A percentile compares a stretch with the other conserved stretches of the same genome.
Evolutionary conservation across 2,329 filamentous ascomycete genomes (phyloP).

Genomic region (Mycogone perniciosa): DNA sequence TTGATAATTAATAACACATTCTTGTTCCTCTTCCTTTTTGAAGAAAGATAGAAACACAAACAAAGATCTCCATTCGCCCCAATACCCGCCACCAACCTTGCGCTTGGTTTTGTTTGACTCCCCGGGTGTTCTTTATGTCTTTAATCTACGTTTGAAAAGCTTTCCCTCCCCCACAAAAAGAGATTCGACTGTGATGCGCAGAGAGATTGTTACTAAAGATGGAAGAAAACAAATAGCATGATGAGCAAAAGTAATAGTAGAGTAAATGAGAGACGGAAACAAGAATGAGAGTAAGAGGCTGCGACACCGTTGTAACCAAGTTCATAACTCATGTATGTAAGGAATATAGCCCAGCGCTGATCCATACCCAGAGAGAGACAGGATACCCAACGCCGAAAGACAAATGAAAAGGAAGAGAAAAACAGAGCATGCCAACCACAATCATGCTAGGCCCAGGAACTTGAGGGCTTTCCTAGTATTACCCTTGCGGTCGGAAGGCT

Average conservation of each 20-base stretch:
- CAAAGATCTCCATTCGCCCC: too few relatives aligned
- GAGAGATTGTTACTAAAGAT: too few relatives aligned
- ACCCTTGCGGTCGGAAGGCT: constrained; percentile 29
- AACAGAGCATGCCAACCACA: background rate
- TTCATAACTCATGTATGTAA: constrained; percentile 8
- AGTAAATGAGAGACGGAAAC: background rate
- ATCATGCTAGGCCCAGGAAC: constrained; percentile 40
- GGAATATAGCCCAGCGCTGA: background rate
- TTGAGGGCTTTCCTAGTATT: constrained; percentile 48
- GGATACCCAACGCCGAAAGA: background rate
- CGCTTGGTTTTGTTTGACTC: too few relatives aligned
- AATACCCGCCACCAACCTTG: too few relatives aligned
- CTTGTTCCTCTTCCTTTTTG: too few relatives aligned
- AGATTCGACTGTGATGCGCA: too few relatives aligned
- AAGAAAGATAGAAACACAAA: too few relatives aligned
- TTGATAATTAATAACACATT: too few relatives aligned
- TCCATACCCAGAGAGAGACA: background rate
- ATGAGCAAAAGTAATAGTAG: background rate
- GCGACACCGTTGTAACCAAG: background rate
- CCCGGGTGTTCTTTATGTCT: too few relatives aligned
- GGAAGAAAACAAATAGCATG: background rate
- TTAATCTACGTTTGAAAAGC: too few relatives aligned
- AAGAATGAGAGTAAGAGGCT: background rate
- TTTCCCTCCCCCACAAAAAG: too few relatives aligned
- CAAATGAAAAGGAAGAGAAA: background rate